Base-by-base conservation (phyloP, 208 protist genomes). In the Wallacemonas sp. region DNA sequence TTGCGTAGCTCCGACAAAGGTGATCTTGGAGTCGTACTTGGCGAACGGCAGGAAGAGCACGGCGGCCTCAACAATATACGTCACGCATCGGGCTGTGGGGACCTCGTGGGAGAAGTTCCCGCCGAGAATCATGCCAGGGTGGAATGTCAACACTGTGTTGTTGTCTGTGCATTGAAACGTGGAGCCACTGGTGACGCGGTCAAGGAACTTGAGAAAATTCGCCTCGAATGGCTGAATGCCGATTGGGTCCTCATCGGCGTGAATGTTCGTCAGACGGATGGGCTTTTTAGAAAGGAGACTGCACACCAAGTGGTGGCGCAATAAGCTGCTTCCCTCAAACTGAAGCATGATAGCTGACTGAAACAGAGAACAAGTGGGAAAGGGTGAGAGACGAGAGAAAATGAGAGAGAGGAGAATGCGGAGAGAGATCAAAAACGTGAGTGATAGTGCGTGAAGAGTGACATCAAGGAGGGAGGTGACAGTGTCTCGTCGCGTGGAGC, bases 191-290 rank as follows among this genome's bases (percentile, higher is more conserved):
- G 94, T 96, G 54, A 97, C 70, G 51, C 88, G 85, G 61, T 94
- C 91, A 39, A 97, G 84, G 49, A 97, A 96, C 75, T 95, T 94
- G 31, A 97, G 75, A 53, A 97, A 97, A 71, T 96, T 97, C 12
- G 84, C 90, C 70, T 97, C 91, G 46, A 76, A 74, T 1, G 68
- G 30, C 65, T 90, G 75, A 59, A 97, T 80, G 55, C 91, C 91
- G 55, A 80, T 72, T 1, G 87, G 85, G 26, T 92, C 86, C 27
- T 83, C 82, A 24, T 88, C 81, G 12, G 70, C 66, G 64, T 93
- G 84, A 49, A 95, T 82, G 53, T 77, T 68, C 12, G 80, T 81
- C 61, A 97, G 70, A 49, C 78, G 76, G 28, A 93, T 67, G 2
- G 85, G 80, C 53, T 84, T 82, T 59, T 91, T 91, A 17, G 83